Base-by-base conservation (phyloP, 306 rosid species). In the Mimosa bimucronata region DNA sequence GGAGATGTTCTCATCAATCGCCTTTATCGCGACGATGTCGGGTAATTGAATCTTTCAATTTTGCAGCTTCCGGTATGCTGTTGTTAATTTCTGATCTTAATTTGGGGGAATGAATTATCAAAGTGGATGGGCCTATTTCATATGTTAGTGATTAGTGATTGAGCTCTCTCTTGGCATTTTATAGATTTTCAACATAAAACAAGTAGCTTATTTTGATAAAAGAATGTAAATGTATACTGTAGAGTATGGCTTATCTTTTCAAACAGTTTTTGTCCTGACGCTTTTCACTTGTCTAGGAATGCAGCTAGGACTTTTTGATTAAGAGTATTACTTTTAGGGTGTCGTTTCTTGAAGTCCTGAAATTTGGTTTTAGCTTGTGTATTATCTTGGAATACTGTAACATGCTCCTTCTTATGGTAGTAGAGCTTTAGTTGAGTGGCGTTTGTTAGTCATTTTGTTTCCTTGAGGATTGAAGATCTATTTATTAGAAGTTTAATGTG, bases 1-100 rank as follows among this genome's bases (percentile, higher is more conserved):
- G 98, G 98, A 0, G 98, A 95, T 80, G 97, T 95, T 76, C 98
- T 95, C 87, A 95, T 92, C 85, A 95, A 92, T 62, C 97, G 98
- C 68, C 98, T 95, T 79, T 92, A 95, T 65, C 98, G 98, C 6
- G 98, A 95, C 83, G 94, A 95, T 84, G 98, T 95, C 67, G 97
- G 98, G 98, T 92, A 90, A 64, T 30, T 73, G 66, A 52, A 30
- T 52, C 44, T n/a, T 45, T 31, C 15, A 45, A 8, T 23, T 23
- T 26, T 7, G 34, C 37, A 37, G 9, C 37, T 42, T n/a, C n/a
- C n/a, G n/a, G 29, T 19, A 34, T 2, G 62, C 61, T 71, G 55
- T 23, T 38, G 28, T 26, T 45, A 44, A 72, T 45, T 28, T 34
- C 5, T 45, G 21, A 50, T 79, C 67, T 60, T 44, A 46, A 16